Evolutionary conservation across 805 yeast genomes (phyloP).

Genomic region (Cyberlindnera saturnus): DNA sequence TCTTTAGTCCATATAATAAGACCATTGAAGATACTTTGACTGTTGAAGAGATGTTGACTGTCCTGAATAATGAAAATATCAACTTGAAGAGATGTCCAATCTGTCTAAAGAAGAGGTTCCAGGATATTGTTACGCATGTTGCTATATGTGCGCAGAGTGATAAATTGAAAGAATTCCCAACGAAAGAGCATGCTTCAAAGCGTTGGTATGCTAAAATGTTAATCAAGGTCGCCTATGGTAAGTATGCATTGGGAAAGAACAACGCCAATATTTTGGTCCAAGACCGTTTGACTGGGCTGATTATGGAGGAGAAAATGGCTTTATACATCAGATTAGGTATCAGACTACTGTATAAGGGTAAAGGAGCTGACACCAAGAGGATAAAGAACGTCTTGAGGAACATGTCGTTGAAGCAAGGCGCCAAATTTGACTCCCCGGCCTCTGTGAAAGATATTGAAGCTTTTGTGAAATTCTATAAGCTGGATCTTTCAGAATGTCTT

Average conservation of each 20-base stretch:
- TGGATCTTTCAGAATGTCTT: conserved; percentile 70
- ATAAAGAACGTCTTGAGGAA: conserved; percentile 56
- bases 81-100: conserved; percentile 63
- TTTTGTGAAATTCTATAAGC: conserved; percentile 76
- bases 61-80: conserved; percentile 37
- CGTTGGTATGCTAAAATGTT: conserved; percentile 84
- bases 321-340: conserved; percentile 85
- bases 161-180: conserved; percentile 66
- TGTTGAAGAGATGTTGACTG: conserved; percentile 47
- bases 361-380: conserved; percentile 52
- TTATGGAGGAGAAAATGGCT: conserved; percentile 91
- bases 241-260: conserved; percentile 77
- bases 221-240: conserved; percentile 83
- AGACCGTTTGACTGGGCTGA: conserved; percentile 81
- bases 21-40: conserved; percentile 35
- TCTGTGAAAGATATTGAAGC: conserved; percentile 67
- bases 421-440: conserved; percentile 65
- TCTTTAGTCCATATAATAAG: conserved; percentile 14
- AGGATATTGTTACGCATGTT: conserved; percentile 78
- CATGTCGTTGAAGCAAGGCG: conserved; percentile 76
- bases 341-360: conserved; percentile 72
- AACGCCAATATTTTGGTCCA: conserved; percentile 94
- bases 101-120: conserved; percentile 68
- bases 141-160: conserved; percentile 81
- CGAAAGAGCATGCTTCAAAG: conserved; percentile 76